Evolutionary conservation across 495 filamentous ascomycete species (phyloP).

Genomic region (Sordaria brevicollis): DNA sequence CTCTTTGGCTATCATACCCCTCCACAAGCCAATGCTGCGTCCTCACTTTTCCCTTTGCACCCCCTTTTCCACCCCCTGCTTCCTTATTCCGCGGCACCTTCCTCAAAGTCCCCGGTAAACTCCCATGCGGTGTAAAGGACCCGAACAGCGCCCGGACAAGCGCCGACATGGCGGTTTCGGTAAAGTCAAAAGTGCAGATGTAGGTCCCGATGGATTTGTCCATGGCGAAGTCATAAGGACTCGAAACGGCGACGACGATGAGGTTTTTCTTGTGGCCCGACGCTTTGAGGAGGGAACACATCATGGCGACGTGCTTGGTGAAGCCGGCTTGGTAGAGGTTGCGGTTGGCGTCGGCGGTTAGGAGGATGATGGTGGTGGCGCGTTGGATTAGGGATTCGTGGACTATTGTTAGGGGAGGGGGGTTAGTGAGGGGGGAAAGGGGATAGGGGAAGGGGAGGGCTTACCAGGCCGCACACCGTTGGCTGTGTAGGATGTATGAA

Average conservation of each 20-base stretch:
- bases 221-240: conserved; percentile 92
- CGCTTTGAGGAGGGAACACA: conserved; percentile 54
- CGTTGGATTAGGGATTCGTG: conserved; percentile 84
- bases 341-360: conserved; percentile 82
- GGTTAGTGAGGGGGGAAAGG: conserved; percentile 3
- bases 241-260: conserved; percentile 81
- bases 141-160: conserved; percentile 75
- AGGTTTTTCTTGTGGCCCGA: conserved; percentile 58
- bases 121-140: conserved; percentile 59
- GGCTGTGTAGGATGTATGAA: conserved; percentile 86
- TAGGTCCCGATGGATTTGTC: conserved; percentile 79
- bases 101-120: conserved; percentile 67
- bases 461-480: conserved; percentile 69
- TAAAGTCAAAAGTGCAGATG: conserved; percentile 89
- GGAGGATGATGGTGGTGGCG: conserved; percentile 72
- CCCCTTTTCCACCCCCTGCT: no score
- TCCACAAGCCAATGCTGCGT: conserved; percentile 58
- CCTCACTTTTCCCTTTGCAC: conserved; percentile 70
- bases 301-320: conserved; percentile 88
- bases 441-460: neutral
- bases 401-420: no score
- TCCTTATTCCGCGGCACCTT: neutral
- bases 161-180: conserved; percentile 75
- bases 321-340: conserved; percentile 87
- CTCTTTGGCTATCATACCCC: conserved; percentile 66